A percentile compares a stretch with the other conserved stretches of the same genome.
phyloP scores from a whole-genome alignment of 345 rosid species.

The Psidium friedrichsthalianum region DNA sequence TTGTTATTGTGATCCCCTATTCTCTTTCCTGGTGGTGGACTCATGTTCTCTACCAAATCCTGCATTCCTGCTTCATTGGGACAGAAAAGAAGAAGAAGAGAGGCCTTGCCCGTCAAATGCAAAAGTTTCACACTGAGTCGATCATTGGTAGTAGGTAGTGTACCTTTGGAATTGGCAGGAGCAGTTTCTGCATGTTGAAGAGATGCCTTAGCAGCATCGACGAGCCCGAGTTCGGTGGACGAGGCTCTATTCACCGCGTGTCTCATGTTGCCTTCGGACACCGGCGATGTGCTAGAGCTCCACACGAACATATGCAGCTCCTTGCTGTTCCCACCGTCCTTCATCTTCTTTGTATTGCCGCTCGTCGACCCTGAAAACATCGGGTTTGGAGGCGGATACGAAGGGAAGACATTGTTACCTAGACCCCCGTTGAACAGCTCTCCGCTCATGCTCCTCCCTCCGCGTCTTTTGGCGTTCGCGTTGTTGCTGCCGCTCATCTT shows the following conservation, averaged over 20 bases:
- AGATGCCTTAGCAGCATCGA: conserved; percentile 14
- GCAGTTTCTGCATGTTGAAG: conserved; percentile 30
- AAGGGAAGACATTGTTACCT: not conserved
- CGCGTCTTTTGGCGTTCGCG: conserved; percentile 22
- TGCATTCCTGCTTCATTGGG: conserved; percentile 37
- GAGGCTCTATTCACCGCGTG: conserved; percentile 39
- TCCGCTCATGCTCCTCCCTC: conserved; percentile 59
- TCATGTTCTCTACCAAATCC: conserved; percentile 50
- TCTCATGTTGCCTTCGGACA: conserved; percentile 50
- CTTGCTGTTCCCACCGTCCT: conserved; percentile 25
- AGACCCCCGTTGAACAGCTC: conserved; percentile 35
- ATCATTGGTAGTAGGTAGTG: not conserved
- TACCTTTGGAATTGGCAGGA: not conserved
- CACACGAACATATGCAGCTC: conserved; percentile 82
- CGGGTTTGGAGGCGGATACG: conserved; percentile 63
- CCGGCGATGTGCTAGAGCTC: conserved; percentile 81
- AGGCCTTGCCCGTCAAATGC: not conserved
- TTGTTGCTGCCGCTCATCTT: conserved; percentile 7
- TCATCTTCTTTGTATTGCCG: conserved; percentile 16
- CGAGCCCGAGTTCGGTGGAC: conserved; percentile 12
- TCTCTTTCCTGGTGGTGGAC: conserved; percentile 27
- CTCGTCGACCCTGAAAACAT: conserved; percentile 56
- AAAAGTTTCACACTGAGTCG: not conserved
- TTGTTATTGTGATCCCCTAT: not conserved
- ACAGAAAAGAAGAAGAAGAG: not conserved